A percentile compares a stretch with the other conserved stretches of the same genome.
phyloP scores from a whole-genome alignment of 1,284 basidiomycete genomes.

The Cutaneotrichosporon sp. region DNA sequence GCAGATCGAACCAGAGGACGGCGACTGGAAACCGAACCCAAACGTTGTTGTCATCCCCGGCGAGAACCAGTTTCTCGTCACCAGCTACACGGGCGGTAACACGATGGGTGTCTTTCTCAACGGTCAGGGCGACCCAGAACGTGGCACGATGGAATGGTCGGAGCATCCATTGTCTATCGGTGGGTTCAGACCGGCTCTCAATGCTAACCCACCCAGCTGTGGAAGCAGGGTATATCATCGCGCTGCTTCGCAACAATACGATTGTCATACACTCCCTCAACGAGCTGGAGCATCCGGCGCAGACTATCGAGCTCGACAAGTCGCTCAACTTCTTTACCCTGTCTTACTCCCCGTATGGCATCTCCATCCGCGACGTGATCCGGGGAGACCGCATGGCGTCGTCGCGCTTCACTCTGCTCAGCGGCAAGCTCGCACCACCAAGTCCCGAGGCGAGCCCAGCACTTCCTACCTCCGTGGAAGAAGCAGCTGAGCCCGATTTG shows the following conservation, averaged over 20 bases:
- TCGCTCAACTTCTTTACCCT: slow-evolving; percentile 31
- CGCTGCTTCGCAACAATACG: slow-evolving; percentile 69
- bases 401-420: slow-evolving; percentile 26
- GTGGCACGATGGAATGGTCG: slow-evolving; percentile 80
- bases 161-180: slow-evolving; percentile 70
- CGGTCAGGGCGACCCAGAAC: slow-evolving; percentile 74
- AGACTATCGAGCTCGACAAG: slow-evolving; percentile 59
- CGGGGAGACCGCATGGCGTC: slow-evolving; percentile 38
- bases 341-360: slow-evolving; percentile 46
- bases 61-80: slow-evolving; percentile 64
- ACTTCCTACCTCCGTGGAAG: not conserved
- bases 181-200: slow-evolving; percentile 50
- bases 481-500: not conserved
- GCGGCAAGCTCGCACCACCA: slow-evolving; percentile 26
- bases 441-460: not conserved
- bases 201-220: slow-evolving; percentile 54
- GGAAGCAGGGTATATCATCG: slow-evolving; percentile 72
- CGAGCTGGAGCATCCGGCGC: slow-evolving; percentile 62
- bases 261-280: slow-evolving; percentile 75
- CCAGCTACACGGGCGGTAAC: slow-evolving; percentile 56
- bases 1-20: slow-evolving; percentile 54
- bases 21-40: slow-evolving; percentile 54
- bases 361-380: slow-evolving; percentile 37
- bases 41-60: slow-evolving; percentile 65
- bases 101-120: slow-evolving; percentile 81